Percentiles rank a stretch among this genome's conserved stretches.
phyloP scores from a whole-genome alignment of 495 filamentous ascomycete genomes.

The Monascus purpureus region DNA sequence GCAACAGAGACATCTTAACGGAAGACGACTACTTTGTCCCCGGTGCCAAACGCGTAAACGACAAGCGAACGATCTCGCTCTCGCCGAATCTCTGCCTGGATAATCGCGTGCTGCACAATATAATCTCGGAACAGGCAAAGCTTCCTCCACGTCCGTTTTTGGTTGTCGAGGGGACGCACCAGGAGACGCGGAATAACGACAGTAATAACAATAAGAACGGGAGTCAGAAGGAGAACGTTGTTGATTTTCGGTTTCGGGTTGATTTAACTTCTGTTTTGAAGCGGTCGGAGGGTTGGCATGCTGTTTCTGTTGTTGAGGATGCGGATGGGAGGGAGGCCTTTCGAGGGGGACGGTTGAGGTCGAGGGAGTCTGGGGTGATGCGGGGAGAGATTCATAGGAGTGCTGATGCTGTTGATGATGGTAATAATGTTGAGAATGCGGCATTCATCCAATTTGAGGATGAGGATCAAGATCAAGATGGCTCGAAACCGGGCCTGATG shows the following conservation, averaged over 20 bases:
- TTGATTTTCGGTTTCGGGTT: conserved; percentile 26
- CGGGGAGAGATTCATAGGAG: neutral
- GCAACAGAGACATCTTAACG: too few species aligned
- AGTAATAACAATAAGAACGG: too few species aligned
- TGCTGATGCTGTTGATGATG: conserved; percentile 2
- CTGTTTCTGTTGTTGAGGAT: conserved; percentile 12
- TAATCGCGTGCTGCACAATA: conserved; percentile 13
- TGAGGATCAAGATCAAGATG: too few species aligned
- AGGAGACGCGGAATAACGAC: conserved; percentile 9
- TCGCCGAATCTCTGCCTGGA: too few species aligned
- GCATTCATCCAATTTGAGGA: too few species aligned
- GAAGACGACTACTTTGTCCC: too few species aligned
- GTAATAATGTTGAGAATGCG: conserved; percentile 5
- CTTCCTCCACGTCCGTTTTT: conserved; percentile 24
- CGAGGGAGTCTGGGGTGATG: conserved; percentile 7
- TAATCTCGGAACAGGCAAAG: conserved; percentile 17
- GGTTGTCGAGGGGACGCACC: conserved; percentile 20
- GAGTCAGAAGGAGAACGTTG: conserved; percentile 15
- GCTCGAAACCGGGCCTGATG: too few species aligned
- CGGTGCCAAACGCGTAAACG: too few species aligned
- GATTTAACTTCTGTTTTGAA: conserved; percentile 20
- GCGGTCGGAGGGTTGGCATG: conserved; percentile 17
- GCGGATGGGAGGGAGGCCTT: conserved; percentile 13
- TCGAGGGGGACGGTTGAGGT: conserved; percentile 15
- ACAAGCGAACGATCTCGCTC: too few species aligned